These are phyloP conservation scores for Colletotrichum scovillei DNA, from an alignment of 2,329 filamentous ascomycete genomes.

Conservation along the genomic window DNA sequence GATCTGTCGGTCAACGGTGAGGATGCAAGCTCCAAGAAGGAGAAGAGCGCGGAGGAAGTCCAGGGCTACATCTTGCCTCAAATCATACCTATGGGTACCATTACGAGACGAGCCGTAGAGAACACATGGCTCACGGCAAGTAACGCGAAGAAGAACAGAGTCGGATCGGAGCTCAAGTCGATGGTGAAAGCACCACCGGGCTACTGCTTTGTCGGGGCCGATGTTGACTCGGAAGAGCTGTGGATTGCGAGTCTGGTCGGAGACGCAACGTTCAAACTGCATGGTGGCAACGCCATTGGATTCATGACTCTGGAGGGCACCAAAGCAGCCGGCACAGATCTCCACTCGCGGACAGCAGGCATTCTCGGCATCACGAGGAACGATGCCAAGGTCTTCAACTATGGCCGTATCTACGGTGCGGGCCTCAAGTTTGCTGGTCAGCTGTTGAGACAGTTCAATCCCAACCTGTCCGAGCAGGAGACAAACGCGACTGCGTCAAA, in stretches of 20 bases:
- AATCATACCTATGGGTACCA: constrained; percentile 97
- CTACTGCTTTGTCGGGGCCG: constrained; percentile 94
- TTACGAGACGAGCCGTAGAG: constrained; percentile 93
- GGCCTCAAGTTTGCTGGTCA: constrained; percentile 93
- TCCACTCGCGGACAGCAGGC: constrained; percentile 91
- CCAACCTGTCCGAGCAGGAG: constrained; percentile 80
- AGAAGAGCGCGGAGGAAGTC: constrained; percentile 38
- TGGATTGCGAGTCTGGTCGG: constrained; percentile 98
- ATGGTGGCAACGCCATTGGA: constrained; percentile 95
- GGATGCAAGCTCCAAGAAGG: constrained; percentile 30
- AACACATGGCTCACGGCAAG: constrained; percentile 99
- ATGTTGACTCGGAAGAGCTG: constrained; percentile 96
- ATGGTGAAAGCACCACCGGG: constrained; percentile 94
- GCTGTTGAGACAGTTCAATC: constrained; percentile 93
- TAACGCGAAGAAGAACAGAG: constrained; percentile 95
- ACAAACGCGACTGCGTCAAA: constrained; percentile 81
- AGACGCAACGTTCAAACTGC: constrained; percentile 92
- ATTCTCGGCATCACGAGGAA: constrained; percentile 96
- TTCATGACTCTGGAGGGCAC: constrained; percentile 99
- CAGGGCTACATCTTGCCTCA: constrained; percentile 93
- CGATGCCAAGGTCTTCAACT: constrained; percentile 98
- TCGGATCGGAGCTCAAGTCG: constrained; percentile 95
- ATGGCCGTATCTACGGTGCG: constrained; percentile 98
- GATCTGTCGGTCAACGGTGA: constrained; percentile 54
- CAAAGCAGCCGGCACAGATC: constrained; percentile 91